Base-by-base conservation (phyloP, 495 filamentous ascomycete species). In the Haplographium delicatum region DNA sequence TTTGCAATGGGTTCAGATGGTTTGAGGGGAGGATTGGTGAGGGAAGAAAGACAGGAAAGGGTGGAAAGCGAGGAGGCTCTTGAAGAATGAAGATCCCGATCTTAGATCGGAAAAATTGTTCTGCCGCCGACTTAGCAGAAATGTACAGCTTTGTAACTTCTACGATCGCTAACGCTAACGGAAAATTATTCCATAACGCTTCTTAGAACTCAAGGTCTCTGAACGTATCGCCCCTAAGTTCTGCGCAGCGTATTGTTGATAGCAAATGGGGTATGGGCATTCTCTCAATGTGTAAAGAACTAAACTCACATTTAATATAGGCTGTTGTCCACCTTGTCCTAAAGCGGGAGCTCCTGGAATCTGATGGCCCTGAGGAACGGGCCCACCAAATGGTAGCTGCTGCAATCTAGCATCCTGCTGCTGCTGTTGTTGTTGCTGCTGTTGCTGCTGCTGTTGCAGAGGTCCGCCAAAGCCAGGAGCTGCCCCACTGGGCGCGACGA, bases 241-340 rank as follows among this genome's bases (percentile, higher is more conserved):
- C n/a, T n/a, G n/a, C n/a, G n/a, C n/a, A 24, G 15, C 25, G 23
- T 33, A 15, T 19, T 11, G 22, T 41, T 27, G 34, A 34, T 10
- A 31, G 16, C 15, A 5, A 7, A 34, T 5, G 8, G n/a, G 15
- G 3, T 19, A 39, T 39, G 35, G 35, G 35, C 13, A 19, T 6
- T 20, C 10, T 6, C 1, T 18, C 4, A 41, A 34, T 38, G 22
- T 27, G 27, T 20, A 16, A 46, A 15, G 19, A 38, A 25, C 25
- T 40, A 28, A 13, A 77, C 84, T 77, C 69, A 89, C 86, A 69
- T 96, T 96, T 23, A 96, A 68, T 54, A 96, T 96, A 13, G 91
- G 91, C 64, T 96, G 90, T 64, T 96, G 91, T n/a, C 88, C 90
- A 27, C 54, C 54, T 65, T 89, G 86, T 9, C 74, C 75, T 42